Base-by-base conservation (phyloP, 2,329 filamentous ascomycete genomes). In the Cercospora berteroae region DNA sequence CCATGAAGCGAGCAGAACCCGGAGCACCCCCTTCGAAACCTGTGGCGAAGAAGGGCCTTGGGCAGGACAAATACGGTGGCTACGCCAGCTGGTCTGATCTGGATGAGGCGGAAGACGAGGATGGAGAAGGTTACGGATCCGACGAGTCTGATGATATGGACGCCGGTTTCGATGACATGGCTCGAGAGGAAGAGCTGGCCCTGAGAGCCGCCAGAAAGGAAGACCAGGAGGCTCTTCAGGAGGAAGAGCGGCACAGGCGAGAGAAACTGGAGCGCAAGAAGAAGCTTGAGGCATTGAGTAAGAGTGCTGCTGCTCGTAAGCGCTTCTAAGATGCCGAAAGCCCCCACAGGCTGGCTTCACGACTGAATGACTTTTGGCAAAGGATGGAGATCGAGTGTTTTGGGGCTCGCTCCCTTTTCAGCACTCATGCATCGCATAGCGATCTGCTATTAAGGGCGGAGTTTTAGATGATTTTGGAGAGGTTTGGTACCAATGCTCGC, bases 41-140 rank as follows among this genome's bases (percentile, higher is more conserved):
- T 5, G 79, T 39, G 8, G 69, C 69, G n/a, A 77, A 75, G 70
- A 75, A 77, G 61, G 71, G 74, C 73, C 63, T 79, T 75, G 12
- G 72, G 66, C 67, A 75, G 61, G 74, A 74, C 69, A 76, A 73
- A 61, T 77, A 80, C 64, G 78, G 78, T 48, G 71, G 79, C 44
- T 83, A 81, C 70, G 81, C 72, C 36, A 75, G 70, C 67, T 81
- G 73, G 77, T 80, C 74, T 58, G 78, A 75, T 74, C 69, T 78
- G 69, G 73, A 76, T 67, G 71, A 79, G 29, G 82, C 83, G 27
- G 82, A 82, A 2, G 88, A 90, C 33, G 90, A 90, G 64, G 55
- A 20, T 6, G 87, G 77, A 5, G 90, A 89, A 5, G 91, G 92
- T 73, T 93, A 93, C 89, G 90, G 93, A 77, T 91, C 90, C 2